Evolutionary conservation across 805 yeast genomes (phyloP), one percentile per base, ranked within the genome.

Genomic region (Candida berthetii): DNA sequence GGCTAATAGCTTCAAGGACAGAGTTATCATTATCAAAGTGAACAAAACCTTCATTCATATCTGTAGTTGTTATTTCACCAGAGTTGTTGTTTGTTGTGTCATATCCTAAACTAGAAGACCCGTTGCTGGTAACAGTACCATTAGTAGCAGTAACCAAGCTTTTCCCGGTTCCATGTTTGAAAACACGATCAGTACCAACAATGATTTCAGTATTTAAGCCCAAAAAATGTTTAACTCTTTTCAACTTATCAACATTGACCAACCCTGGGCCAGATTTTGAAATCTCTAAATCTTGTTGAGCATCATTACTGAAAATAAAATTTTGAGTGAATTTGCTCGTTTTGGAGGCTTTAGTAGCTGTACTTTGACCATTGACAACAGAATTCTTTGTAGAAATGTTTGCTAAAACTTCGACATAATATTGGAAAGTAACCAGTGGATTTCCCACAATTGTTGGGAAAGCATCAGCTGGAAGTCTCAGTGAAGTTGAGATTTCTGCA

Each of bases 381-480:
- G 60, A 50, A 44, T 67, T 71, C 45, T 75, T 80, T 18, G 83
- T 86, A 2, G 90, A 80, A 34, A 90, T 62, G 54, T 89, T 89
- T n/a, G 85, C 78, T 42, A 87, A 70, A 3, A 85, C 89, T 57
- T 89, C 97, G 14, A 89, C 65, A 55, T 83, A 85, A 57, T 90
- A 89, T 55, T 85, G 91, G 60, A 89, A 89, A 3, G 88, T 72
- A 8, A 88, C 87, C 37, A 82, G 63, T 2, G 78, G 78, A 39
- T 85, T 76, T 1, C 85, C 84, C 15, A 76, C 71, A 13, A 87
- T 85, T 0, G 96, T 85, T 1, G 96, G 95, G 56, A 89, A 87
- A 1, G 85, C 80, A 51, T 89, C 96, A 1, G 84, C 76, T 0
- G 97, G 96, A 0, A 89, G 80, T 46, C 80, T 69, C 17, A 89